Evolutionary conservation across 768 basidiomycete genomes (phyloP).

Genomic region (Ramaria sp.): DNA sequence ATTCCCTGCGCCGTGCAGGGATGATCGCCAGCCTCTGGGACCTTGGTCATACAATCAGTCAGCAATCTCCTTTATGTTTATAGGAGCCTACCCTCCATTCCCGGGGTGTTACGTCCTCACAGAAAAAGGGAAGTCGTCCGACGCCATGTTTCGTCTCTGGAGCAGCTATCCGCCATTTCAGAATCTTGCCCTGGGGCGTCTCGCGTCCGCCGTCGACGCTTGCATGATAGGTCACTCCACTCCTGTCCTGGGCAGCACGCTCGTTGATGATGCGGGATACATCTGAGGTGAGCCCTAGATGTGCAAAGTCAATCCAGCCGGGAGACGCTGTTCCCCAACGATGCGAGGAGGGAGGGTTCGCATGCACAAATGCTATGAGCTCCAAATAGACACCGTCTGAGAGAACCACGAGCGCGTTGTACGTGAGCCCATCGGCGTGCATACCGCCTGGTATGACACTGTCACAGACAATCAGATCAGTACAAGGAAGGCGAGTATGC

Average conservation of each 20-base stretch:
- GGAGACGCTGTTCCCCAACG: slow-evolving; percentile 48
- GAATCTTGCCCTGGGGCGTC: slow-evolving; percentile 38
- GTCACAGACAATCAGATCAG: background rate
- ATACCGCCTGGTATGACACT: slow-evolving; percentile 61
- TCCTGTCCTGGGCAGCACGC: slow-evolving; percentile 31
- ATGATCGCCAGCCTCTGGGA: slow-evolving; percentile 40
- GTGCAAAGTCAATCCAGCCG: slow-evolving; percentile 59
- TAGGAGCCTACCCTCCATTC: slow-evolving; percentile 36
- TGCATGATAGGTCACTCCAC: slow-evolving; percentile 29
- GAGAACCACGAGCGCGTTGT: slow-evolving; percentile 56
- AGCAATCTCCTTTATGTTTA: no score
- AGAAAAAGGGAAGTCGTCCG: slow-evolving; percentile 53
- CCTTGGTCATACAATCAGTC: slow-evolving; percentile 23
- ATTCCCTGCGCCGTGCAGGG: slow-evolving; percentile 40
- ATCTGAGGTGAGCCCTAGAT: slow-evolving; percentile 35
- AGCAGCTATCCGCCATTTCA: slow-evolving; percentile 49
- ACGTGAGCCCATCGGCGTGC: slow-evolving; percentile 52
- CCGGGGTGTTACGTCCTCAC: slow-evolving; percentile 60
- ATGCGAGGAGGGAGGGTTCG: slow-evolving; percentile 38
- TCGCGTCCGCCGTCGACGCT: slow-evolving; percentile 46
- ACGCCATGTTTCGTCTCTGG: slow-evolving; percentile 21
- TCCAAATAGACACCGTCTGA: slow-evolving; percentile 56
- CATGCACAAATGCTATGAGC: slow-evolving; percentile 55
- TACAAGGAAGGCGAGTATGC: background rate
- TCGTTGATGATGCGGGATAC: slow-evolving; percentile 47